Percentiles rank a stretch among this genome's conserved stretches.
phyloP scores from a whole-genome alignment of 305 asterid genomes.

The Rubia occidens region DNA sequence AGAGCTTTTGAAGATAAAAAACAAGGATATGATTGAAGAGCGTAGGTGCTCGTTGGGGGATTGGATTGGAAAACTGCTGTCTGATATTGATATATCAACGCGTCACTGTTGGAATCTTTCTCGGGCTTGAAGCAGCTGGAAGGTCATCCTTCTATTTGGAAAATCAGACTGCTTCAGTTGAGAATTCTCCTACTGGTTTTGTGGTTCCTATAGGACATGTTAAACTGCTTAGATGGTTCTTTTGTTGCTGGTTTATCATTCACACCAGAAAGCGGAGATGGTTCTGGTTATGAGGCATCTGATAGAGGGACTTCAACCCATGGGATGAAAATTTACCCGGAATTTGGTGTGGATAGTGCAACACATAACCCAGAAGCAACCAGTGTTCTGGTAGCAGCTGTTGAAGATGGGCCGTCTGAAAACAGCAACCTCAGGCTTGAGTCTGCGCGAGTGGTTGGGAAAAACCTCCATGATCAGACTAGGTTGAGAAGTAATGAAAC shows the following conservation, averaged over 20 bases:
- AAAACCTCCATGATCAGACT: conserved; percentile 7
- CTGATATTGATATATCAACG: conserved; percentile 66
- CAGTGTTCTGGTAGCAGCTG: conserved; percentile 23
- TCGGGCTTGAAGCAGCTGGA: conserved; percentile 77
- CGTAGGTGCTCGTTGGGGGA: conserved; percentile 63
- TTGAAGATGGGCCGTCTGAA: conserved; percentile 23
- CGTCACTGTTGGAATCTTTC: conserved; percentile 52
- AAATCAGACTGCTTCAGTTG: conserved; percentile 27
- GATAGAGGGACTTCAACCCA: conserved; percentile 27
- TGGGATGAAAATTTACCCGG: conserved; percentile 19
- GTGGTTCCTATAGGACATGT: conserved; percentile 28
- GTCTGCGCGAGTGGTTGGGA: conserved; percentile 22
- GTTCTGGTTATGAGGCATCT: conserved; percentile 33
- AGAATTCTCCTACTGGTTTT: conserved; percentile 23
- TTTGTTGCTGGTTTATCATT: conserved; percentile 29
- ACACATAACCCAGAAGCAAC: conserved; percentile 20
- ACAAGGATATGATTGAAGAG: conserved; percentile 49
- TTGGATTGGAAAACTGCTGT: conserved; percentile 56
- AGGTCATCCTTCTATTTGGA: conserved; percentile 46
- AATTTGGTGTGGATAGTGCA: conserved; percentile 22
- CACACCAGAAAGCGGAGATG: conserved; percentile 25
- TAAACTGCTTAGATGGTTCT: conserved; percentile 30
- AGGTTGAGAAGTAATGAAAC: conserved; percentile 15
- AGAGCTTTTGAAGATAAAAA: conserved; percentile 41
- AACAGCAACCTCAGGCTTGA: conserved; percentile 24